Percentiles rank a stretch among this genome's conserved stretches.
Conservation (phyloP, 768 basidiomycete genomes). For the Kwoniella newhampshirensis region DNA sequence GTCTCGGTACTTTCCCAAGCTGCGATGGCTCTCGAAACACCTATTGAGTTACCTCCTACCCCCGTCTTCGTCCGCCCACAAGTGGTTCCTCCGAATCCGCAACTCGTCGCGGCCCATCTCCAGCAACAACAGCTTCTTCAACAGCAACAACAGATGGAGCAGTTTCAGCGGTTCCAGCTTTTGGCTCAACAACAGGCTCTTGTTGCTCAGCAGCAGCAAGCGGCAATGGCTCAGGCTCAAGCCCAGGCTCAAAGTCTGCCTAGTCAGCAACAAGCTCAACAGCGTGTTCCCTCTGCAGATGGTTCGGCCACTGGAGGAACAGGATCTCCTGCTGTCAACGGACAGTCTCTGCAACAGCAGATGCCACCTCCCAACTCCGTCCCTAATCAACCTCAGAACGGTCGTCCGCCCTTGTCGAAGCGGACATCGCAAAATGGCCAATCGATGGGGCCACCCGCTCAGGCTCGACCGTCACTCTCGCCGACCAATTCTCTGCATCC, state of each 20-base stretch:
- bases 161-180: conserved; percentile 39
- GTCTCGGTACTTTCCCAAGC: conserved; percentile 29
- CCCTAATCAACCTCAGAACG: conserved; percentile 3
- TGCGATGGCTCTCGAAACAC: conserved; percentile 27
- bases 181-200: conserved; percentile 28
- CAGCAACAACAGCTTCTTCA: conserved; percentile 33
- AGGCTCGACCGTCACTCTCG: conserved; percentile 15
- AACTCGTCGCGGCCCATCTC: conserved; percentile 22
- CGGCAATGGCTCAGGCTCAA: conserved; percentile 26
- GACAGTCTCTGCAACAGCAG: not conserved
- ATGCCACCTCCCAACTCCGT: conserved; percentile 22
- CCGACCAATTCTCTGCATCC: conserved; percentile 22
- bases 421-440: conserved; percentile 13
- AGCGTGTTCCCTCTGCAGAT: conserved; percentile 19
- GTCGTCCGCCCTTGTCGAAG: conserved; percentile 12
- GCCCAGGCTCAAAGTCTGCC: conserved; percentile 20
- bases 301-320: not conserved
- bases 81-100: conserved; percentile 22
- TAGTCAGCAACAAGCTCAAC: not conserved
- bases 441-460: conserved; percentile 14
- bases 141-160: conserved; percentile 32
- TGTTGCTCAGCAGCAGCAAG: conserved; percentile 26
- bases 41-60: conserved; percentile 37
- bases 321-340: conserved; percentile 15
- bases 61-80: conserved; percentile 41